Conservation (phyloP, 1,139 yeast genomes). For the Sugiyamaella xylanicola region DNA sequence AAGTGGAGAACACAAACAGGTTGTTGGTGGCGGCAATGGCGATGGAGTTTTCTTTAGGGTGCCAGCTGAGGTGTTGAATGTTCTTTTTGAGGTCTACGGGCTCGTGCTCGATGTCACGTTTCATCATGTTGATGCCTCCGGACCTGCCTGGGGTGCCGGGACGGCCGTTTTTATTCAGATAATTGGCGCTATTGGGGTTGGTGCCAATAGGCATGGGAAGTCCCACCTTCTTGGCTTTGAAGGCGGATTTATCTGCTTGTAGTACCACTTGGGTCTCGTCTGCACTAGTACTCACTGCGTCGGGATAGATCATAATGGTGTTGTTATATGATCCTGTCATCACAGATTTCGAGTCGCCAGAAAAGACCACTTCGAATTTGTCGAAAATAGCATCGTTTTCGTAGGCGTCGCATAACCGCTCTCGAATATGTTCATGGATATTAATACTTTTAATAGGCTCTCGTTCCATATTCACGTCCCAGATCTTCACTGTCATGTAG, state of each 20-base stretch:
- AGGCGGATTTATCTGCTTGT: constrained; percentile 98
- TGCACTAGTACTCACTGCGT: constrained; percentile 55
- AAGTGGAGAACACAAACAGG: constrained; percentile 48
- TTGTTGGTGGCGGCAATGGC: constrained; percentile 99
- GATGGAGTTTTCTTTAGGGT: constrained; percentile 92
- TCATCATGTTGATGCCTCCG: constrained; percentile 38
- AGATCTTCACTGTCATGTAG: constrained; percentile 94
- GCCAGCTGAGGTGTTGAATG: constrained; percentile 97
- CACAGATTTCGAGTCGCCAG: constrained; percentile 89
- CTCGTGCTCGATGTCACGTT: constrained; percentile 63
- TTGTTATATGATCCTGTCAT: constrained; percentile 98
- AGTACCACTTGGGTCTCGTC: constrained; percentile 76
- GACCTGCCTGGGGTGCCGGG: constrained; percentile 31
- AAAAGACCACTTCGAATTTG: constrained; percentile 93
- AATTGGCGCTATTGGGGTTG: constrained; percentile 21
- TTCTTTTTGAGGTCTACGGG: constrained; percentile 92
- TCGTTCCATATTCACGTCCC: constrained; percentile 98
- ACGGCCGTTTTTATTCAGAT: constrained; percentile 29
- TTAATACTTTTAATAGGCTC: constrained; percentile 92
- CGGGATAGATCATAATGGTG: constrained; percentile 95
- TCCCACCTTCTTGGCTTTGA: constrained; percentile 72
- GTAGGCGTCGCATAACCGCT: constrained; percentile 92
- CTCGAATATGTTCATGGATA: constrained; percentile 93
- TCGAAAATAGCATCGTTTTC: constrained; percentile 98
- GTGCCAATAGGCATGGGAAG: constrained; percentile 41